phyloP scores from a whole-genome alignment of 192 early-diverging fungal species.

The Phycomyces nitens region DNA sequence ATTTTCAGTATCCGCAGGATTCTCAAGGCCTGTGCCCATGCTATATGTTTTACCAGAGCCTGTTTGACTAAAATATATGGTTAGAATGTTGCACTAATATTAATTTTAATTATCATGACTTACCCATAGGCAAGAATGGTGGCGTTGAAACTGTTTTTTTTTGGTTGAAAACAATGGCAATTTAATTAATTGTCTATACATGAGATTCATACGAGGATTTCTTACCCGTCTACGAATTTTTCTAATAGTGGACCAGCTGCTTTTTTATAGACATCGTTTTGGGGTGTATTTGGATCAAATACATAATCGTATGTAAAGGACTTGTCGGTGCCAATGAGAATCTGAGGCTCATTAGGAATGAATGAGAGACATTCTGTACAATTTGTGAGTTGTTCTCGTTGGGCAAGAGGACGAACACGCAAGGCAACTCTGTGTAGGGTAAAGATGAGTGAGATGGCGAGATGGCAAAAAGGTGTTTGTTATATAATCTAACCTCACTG shows the following conservation, averaged over 20 bases:
- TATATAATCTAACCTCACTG: conserved; percentile 36
- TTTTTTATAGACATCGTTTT: conserved; percentile 57
- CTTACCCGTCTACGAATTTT: conserved; percentile 73
- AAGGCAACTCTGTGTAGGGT: conserved; percentile 59
- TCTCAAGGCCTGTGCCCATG: conserved; percentile 79
- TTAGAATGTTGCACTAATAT: neutral
- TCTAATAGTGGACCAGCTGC: conserved; percentile 58
- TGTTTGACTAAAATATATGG: conserved; percentile 65
- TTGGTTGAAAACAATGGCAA: no score
- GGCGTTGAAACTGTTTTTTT: conserved; percentile 70
- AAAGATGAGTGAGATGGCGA: neutral
- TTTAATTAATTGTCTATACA: no score
- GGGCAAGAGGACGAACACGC: conserved; percentile 71
- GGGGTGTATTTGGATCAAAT: conserved; percentile 49
- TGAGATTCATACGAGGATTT: no score
- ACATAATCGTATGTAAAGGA: conserved; percentile 73
- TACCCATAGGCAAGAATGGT: conserved; percentile 90
- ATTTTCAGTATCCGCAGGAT: conserved; percentile 15
- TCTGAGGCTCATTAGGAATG: conserved; percentile 58
- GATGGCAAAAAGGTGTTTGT: conserved; percentile 1
- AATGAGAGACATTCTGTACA: conserved; percentile 57
- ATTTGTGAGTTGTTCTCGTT: conserved; percentile 69
- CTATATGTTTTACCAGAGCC: conserved; percentile 93
- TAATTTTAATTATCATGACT: neutral
- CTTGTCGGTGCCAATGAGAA: conserved; percentile 57